Evolutionary conservation across 139 green algal genomes (phyloP).

Genomic region (Chloropicon primus): DNA sequence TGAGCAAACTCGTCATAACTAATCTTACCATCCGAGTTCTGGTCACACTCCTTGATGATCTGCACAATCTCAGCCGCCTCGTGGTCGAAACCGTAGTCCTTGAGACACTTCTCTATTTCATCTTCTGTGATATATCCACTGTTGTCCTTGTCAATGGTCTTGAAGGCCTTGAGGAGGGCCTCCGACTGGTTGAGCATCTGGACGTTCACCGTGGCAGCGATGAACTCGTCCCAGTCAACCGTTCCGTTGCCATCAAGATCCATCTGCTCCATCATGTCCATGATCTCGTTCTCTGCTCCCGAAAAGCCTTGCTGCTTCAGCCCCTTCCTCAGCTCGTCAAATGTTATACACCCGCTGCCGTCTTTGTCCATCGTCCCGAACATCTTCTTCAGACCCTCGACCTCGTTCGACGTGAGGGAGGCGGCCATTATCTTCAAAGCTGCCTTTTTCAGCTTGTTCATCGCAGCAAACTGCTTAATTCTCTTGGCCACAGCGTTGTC

Average conservation of each 20-base stretch:
- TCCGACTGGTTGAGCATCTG: slow-evolving; percentile 22
- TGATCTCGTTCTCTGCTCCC: slow-evolving; percentile 37
- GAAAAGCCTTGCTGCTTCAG: slow-evolving; percentile 20
- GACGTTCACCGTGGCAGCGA: slow-evolving; percentile 41
- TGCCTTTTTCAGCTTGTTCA: slow-evolving; percentile 95
- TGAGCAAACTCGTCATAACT: neutral
- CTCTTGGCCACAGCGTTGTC: slow-evolving; percentile 68
- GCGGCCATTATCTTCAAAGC: slow-evolving; percentile 67
- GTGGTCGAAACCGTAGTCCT: neutral
- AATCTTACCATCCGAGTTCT: neutral
- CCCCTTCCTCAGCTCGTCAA: slow-evolving; percentile 35
- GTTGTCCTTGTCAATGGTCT: slow-evolving; percentile 14
- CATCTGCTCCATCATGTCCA: slow-evolving; percentile 44
- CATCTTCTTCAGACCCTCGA: slow-evolving; percentile 36
- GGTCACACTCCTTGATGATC: neutral
- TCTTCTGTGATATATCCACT: neutral
- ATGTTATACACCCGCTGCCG: slow-evolving; percentile 34
- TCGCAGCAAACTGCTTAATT: slow-evolving; percentile 77
- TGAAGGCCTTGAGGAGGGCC: slow-evolving; percentile 25
- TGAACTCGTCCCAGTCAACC: slow-evolving; percentile 30
- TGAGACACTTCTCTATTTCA: neutral
- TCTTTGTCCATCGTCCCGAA: slow-evolving; percentile 46
- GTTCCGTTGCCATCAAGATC: slow-evolving; percentile 32
- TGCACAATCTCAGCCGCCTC: neutral
- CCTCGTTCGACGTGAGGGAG: slow-evolving; percentile 31